Evolutionary conservation across 1,139 yeast genomes (phyloP), one percentile per base, ranked within the genome.

Genomic region (Geotrichum fermentans): DNA sequence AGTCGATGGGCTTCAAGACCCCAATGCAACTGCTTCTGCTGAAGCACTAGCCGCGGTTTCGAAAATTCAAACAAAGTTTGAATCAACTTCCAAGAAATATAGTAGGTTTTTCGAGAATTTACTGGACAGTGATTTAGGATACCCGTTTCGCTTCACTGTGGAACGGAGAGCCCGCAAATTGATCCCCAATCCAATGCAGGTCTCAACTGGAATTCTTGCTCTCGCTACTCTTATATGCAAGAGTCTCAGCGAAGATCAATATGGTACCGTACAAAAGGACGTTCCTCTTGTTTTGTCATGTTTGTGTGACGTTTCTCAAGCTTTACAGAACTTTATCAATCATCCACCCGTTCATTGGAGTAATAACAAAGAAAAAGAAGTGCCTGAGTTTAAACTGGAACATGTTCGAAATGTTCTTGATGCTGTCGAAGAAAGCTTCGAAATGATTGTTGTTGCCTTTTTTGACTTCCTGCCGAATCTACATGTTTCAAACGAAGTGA

Each of bases 241-340:
- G 39, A 66, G 71, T 2, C 49, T 60, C 16, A 57, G 57, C 7
- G 74, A 71, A 46, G 74, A 70, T 51, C 52, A 57, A 4, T 60
- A 58, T 44, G 74, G 74, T 7, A 63, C 61, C 10, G 74, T 71
- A 8, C 73, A 70, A 54, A 56, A 60, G 14, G 68, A 69, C 26
- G 62, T 71, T 32, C 67, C 70, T 3, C 54, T 55, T 7, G 58
- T 63, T 22, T 57, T 70, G 36, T 57, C 54, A 33, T 52, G 50
- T 10, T 52, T 65, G 37, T 60, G 65, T 40, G 52, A 55, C 35
- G 54, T 66, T 1, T 53, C 64, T 29, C 43, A 52, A 6, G 52
- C 56, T n/a, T 49, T 68, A 16, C 65, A 62, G 18, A 51, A 56
- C 34, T 59, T 58, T 26, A 46, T 61, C 6, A 45, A 45, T 20